Evolutionary conservation across 1,139 yeast genomes (phyloP).

Genomic region (Hyphopichia fennica): DNA sequence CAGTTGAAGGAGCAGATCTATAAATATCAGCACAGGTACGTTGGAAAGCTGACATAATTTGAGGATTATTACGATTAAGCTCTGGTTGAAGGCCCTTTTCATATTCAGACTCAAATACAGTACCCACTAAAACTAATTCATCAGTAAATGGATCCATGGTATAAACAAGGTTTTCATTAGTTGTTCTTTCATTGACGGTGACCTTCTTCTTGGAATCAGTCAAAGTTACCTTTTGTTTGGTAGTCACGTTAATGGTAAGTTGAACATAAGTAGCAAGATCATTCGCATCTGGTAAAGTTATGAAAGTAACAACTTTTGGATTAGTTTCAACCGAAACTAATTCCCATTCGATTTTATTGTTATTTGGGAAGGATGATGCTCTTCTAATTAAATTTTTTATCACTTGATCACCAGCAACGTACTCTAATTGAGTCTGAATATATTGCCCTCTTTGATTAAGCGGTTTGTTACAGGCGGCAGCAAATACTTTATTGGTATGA

Average conservation of each 20-base stretch:
- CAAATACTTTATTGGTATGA: slow-evolving; percentile 43
- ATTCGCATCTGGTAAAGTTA: slow-evolving; percentile 62
- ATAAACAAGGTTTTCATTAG: slow-evolving; percentile 74
- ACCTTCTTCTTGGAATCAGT: slow-evolving; percentile 35
- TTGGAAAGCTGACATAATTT: slow-evolving; percentile 27
- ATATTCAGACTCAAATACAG: slow-evolving; percentile 69
- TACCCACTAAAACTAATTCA: slow-evolving; percentile 71
- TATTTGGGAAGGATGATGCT: slow-evolving; percentile 51
- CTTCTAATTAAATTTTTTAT: slow-evolving; percentile 29
- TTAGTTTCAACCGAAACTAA: slow-evolving; percentile 63
- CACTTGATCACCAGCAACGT: slow-evolving; percentile 34
- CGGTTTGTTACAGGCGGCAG: slow-evolving; percentile 40
- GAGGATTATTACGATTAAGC: slow-evolving; percentile 21
- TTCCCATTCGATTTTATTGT: slow-evolving; percentile 71
- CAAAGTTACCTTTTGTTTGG: slow-evolving; percentile 66
- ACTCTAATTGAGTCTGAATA: slow-evolving; percentile 32
- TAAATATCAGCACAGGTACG: slow-evolving; percentile 30
- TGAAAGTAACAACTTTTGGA: slow-evolving; percentile 71
- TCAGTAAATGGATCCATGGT: slow-evolving; percentile 72
- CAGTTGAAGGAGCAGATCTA: slow-evolving; percentile 22
- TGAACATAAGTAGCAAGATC: slow-evolving; percentile 70
- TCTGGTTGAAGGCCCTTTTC: slow-evolving; percentile 37
- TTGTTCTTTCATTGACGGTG: slow-evolving; percentile 49
- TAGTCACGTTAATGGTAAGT: slow-evolving; percentile 71
- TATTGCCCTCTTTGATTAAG: slow-evolving; percentile 26